Base-by-base conservation (phyloP, 495 filamentous ascomycete genomes). In the Penicillium ucsense region DNA sequence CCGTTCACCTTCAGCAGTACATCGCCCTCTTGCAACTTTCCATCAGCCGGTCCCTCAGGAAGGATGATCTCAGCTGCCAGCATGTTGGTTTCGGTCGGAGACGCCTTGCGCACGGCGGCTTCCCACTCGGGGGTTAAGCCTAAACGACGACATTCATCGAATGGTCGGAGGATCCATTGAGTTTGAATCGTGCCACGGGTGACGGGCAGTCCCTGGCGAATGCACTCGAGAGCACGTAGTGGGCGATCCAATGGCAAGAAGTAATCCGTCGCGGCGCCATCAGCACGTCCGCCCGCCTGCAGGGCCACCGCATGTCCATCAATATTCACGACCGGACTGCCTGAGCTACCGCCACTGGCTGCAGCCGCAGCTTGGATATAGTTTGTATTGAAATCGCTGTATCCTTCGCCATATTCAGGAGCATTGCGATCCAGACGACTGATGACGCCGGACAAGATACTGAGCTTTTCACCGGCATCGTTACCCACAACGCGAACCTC, bases 311-410 rank as follows among this genome's bases (percentile, higher is more conserved):
- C 94, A 64, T 84, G 83, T 2, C 92, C 92, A 62, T 95, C 88
- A 34, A 95, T 83, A 59, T 97, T 94, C 49, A 99, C 90, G 3
- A 99, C 92, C 1, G 92, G 92, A 80, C 86, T 92, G 30, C 92
- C 92, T 7, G 94, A 97, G 68, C 88, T 94, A 53, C 92, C 92
- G 47, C 92, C 92, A 63, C 87, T 95, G 8, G 92, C 92, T 5
- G 92, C 90, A 30, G 92, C 92, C 9, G 91, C 94, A 50, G 92
- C 92, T 73, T 99, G 92, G 51, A 97, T 97, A 66, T 99, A 99
- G 64, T 95, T 96, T 33, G 92, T 98, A 61, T 98, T 99, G 74
- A 99, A 99, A 60, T 99, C 92, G 65, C 90, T 90, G 65, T 99
- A 99, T 2, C 92, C 92, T 51, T 97, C 92, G 34, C 92, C 91